Percentiles rank a stretch among this genome's conserved stretches.
Conservation (phyloP, 208 protist genomes). For the Crithidia thermophila region DNA sequence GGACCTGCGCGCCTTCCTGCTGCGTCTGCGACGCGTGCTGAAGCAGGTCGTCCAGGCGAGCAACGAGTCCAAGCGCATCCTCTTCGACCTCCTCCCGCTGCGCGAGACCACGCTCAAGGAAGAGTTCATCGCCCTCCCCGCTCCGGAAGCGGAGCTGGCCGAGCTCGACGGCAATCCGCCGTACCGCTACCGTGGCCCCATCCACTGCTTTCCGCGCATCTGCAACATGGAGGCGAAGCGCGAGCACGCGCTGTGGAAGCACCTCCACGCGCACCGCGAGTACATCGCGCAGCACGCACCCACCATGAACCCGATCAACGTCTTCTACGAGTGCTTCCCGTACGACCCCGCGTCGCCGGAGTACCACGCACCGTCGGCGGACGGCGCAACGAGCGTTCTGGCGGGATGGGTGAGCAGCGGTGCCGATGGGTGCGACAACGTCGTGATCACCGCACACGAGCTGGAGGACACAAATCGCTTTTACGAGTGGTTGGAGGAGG, state of each 20-base stretch:
- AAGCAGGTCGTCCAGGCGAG: constrained; percentile 46
- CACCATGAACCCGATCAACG: constrained; percentile 68
- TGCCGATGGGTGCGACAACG: constrained; percentile 55
- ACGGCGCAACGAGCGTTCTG: constrained; percentile 7
- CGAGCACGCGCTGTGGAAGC: constrained; percentile 68
- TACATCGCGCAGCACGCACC: constrained; percentile 63
- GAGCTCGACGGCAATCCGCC: constrained; percentile 12
- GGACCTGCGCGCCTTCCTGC: constrained; percentile 52
- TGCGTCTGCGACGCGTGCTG: constrained; percentile 47
- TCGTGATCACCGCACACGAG: constrained; percentile 51
- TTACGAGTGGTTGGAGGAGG: constrained; percentile 74
- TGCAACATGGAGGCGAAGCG: constrained; percentile 64
- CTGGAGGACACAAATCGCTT: constrained; percentile 48
- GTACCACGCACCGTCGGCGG: background rate
- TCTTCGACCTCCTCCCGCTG: constrained; percentile 52
- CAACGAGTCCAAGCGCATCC: constrained; percentile 26
- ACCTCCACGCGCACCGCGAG: constrained; percentile 53
- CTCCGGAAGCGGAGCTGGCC: constrained; percentile 21
- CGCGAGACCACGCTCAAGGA: constrained; percentile 56
- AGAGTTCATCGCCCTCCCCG: constrained; percentile 63
- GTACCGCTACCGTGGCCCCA: constrained; percentile 73
- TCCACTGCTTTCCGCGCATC: constrained; percentile 70
- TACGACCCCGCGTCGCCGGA: constrained; percentile 37
- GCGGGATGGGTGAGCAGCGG: constrained; percentile 66
- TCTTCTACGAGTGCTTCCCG: constrained; percentile 78